phyloP scores from a whole-genome alignment of 352 stramenopile species.

The Phytophthora fragariae region DNA sequence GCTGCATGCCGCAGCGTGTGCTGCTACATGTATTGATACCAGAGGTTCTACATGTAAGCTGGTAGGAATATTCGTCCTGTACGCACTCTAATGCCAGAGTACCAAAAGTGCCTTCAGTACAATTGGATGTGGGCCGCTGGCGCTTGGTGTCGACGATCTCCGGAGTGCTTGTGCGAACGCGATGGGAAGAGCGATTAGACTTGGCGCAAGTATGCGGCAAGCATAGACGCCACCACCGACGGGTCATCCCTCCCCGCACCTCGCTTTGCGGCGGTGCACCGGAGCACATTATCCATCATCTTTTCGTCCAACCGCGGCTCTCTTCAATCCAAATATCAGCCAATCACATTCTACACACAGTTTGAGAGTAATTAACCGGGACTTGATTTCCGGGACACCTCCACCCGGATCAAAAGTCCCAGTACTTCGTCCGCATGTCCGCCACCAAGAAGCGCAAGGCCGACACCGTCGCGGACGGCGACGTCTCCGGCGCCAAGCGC shows the following conservation, averaged over 20 bases:
- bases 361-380: neutral
- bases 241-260: slow-evolving; percentile 2
- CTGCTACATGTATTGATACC: too few relatives aligned
- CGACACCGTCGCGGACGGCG: slow-evolving; percentile 21
- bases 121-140: too few relatives aligned
- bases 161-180: neutral
- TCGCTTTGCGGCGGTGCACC: slow-evolving; percentile 4
- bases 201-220: slow-evolving; percentile 17
- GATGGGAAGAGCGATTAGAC: slow-evolving; percentile 34
- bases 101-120: too few relatives aligned
- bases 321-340: neutral
- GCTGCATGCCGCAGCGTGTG: too few relatives aligned
- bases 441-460: slow-evolving; percentile 56
- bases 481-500: slow-evolving; percentile 51
- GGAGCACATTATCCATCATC: slow-evolving; percentile 28
- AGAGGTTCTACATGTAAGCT: too few relatives aligned
- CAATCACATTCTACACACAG: neutral
- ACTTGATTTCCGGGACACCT: slow-evolving; percentile 14
- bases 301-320: slow-evolving; percentile 27
- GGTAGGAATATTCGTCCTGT: neutral
- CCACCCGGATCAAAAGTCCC: neutral
- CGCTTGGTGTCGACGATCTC: neutral
- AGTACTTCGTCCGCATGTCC: neutral
- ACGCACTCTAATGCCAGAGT: too few relatives aligned
- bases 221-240: slow-evolving; percentile 17